Evolutionary conservation across 192 early-diverging fungal species (phyloP).

Genomic region (Coemansia sp.): DNA sequence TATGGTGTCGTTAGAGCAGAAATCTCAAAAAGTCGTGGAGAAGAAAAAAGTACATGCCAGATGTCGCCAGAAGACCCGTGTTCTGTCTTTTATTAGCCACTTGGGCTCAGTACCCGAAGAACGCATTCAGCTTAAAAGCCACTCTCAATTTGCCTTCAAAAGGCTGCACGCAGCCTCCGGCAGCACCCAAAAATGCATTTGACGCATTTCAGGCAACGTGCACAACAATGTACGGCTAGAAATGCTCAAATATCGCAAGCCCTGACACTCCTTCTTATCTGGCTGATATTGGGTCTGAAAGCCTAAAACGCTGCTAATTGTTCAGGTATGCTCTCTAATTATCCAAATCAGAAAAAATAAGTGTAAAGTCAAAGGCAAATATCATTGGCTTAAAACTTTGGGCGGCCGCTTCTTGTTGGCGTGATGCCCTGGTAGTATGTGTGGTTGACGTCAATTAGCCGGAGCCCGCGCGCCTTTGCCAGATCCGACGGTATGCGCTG

Average conservation of each 20-base stretch:
- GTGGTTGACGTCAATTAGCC: constrained; percentile 86
- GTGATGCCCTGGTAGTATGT: constrained; percentile 73
- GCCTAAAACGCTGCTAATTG: background rate
- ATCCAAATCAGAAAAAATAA: background rate
- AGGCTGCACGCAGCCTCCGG: background rate
- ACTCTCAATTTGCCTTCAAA: background rate
- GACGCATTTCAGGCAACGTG: background rate
- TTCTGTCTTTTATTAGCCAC: background rate
- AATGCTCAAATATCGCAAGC: background rate
- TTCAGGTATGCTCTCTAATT: background rate
- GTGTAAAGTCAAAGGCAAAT: background rate
- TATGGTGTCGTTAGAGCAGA: background rate
- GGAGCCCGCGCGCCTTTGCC: constrained; percentile 82
- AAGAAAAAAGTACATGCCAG: background rate
- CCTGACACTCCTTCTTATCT: background rate
- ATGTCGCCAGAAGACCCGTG: background rate
- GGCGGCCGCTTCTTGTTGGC: constrained; percentile 8
- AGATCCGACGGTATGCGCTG: constrained; percentile 85
- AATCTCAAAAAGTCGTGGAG: background rate
- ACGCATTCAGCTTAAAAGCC: background rate
- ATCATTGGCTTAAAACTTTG: background rate
- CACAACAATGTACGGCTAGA: background rate
- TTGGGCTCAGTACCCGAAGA: background rate
- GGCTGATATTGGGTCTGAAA: background rate
- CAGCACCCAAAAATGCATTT: background rate